These are phyloP conservation scores for Scopulariopsis brevicaulis DNA, from an alignment of 2,329 filamentous ascomycete species.

Conservation along the genomic window DNA sequence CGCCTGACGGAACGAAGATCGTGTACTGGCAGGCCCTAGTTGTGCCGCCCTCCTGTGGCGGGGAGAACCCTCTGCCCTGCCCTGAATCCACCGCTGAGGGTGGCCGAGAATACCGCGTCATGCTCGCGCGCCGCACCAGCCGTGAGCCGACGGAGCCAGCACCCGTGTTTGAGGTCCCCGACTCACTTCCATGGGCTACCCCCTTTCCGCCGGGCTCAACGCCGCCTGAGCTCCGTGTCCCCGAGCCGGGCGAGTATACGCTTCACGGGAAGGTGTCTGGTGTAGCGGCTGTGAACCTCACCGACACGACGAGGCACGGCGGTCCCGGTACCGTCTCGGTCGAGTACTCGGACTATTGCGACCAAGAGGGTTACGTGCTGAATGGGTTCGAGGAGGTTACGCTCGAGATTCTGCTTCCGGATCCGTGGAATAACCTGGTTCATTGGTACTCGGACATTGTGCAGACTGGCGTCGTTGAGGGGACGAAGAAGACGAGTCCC, in stretches of 20 bases:
- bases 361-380: slow-evolving; percentile 19
- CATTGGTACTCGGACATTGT: slow-evolving; percentile 26
- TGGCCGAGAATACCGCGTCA: slow-evolving; percentile 24
- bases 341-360: slow-evolving; percentile 22
- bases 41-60: slow-evolving; percentile 27
- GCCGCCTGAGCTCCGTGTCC: background rate
- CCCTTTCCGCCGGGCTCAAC: slow-evolving; percentile 13
- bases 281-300: slow-evolving; percentile 11
- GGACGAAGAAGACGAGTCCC: slow-evolving; percentile 24
- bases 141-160: slow-evolving; percentile 14
- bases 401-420: slow-evolving; percentile 9
- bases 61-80: slow-evolving; percentile 27
- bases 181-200: slow-evolving; percentile 21
- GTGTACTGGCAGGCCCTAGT: slow-evolving; percentile 28
- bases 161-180: slow-evolving; percentile 14
- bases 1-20: slow-evolving; percentile 26
- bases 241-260: slow-evolving; percentile 10
- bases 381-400: slow-evolving; percentile 23
- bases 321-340: slow-evolving; percentile 16
- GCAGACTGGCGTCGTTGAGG: slow-evolving; percentile 16
- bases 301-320: slow-evolving; percentile 4
- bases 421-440: slow-evolving; percentile 13
- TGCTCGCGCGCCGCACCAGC: slow-evolving; percentile 25
- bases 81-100: slow-evolving; percentile 23
- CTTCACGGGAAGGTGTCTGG: slow-evolving; percentile 11